A percentile compares a stretch with the other conserved stretches of the same genome.
Conservation (phyloP, 2,329 filamentous ascomycete genomes). For the Aspergillus tamarii region DNA sequence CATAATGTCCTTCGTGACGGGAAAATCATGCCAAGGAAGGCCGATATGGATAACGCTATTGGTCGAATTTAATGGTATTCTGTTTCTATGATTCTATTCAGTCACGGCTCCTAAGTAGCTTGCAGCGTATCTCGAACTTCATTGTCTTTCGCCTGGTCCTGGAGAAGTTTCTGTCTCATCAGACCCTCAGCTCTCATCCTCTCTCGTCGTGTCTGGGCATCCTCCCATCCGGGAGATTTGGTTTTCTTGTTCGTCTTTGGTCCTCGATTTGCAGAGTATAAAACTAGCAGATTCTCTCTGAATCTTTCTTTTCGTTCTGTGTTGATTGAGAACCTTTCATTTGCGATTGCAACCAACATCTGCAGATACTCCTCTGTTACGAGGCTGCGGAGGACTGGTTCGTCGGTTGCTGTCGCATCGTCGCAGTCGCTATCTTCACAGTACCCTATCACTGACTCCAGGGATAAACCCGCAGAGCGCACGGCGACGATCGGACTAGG, state of each 20-base stretch:
- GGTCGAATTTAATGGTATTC: neutral
- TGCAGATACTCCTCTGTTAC: constrained; percentile 70
- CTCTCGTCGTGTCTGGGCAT: constrained; percentile 39
- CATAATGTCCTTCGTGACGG: neutral
- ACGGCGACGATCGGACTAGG: constrained; percentile 79
- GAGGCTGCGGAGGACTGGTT: constrained; percentile 52
- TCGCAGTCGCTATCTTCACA: constrained; percentile 36
- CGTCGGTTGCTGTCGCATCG: constrained; percentile 33
- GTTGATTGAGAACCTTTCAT: constrained; percentile 58
- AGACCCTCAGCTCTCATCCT: constrained; percentile 48
- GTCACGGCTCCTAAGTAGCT: constrained; percentile 6
- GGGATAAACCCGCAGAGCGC: constrained; percentile 76
- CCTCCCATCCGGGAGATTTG: constrained; percentile 40
- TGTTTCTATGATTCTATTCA: neutral
- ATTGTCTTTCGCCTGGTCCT: constrained; percentile 16
- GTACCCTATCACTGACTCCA: constrained; percentile 79
- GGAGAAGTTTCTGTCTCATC: constrained; percentile 34
- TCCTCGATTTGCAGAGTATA: constrained; percentile 20
- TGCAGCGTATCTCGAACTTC: neutral
- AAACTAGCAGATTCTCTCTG: constrained; percentile 30
- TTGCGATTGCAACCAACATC: constrained; percentile 69
- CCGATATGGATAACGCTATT: neutral
- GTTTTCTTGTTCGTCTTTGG: constrained; percentile 25
- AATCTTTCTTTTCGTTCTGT: constrained; percentile 45
- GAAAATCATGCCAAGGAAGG: no score